Evolutionary conservation across 306 rosid species (phyloP), one percentile per base, ranked within the genome.

Genomic region (Mimosa pudica): DNA sequence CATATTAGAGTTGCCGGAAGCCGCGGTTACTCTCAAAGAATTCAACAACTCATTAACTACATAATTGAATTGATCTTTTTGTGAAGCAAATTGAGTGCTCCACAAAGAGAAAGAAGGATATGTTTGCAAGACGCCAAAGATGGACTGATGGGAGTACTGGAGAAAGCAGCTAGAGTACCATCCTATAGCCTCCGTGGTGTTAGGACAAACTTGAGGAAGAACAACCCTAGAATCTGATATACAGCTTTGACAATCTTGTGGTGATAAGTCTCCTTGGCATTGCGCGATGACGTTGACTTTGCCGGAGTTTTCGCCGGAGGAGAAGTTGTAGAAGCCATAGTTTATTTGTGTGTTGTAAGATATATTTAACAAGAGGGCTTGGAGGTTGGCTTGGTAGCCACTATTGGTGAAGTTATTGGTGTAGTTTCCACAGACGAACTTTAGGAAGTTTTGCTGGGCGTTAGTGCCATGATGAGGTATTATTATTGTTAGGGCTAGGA

Each of bases 221-320:
- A 14, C 51, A 10, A 10, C 10, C 7, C 6, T 52, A 2, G 85
- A 75, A 54, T 74, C 74, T 11, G 54, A 5, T 58, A 81, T 76
- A 63, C 91, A 88, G 24, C 58, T 18, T 0, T 70, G 73, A 48
- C 91, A 85, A 1, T 1, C 47, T 35, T 60, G 77, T 2, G 52
- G 7, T 11, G 11, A 85, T 13, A 48, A 38, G 42, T 85, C 86
- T 30, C 86, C 86, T 72, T 86, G 42, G 68, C 89, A 88, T 8
- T 77, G 78, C 0, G 41, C 83, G 1, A 64, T 58, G 8, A 82
- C 82, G 10, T 70, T 63, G 3, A 78, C 87, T 47, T 49, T 20
- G 58, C 78, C 44, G 33, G 87, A 61, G 76, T 51, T 76, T 58
- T 73, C 3, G 24, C 84, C 85, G 0, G 35, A 32, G 35, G 85